Percentiles rank a stretch among this genome's conserved stretches.
These are phyloP conservation scores for Penicillium longicatenatum DNA, from an alignment of 495 filamentous ascomycete species.

Conservation along the genomic window DNA sequence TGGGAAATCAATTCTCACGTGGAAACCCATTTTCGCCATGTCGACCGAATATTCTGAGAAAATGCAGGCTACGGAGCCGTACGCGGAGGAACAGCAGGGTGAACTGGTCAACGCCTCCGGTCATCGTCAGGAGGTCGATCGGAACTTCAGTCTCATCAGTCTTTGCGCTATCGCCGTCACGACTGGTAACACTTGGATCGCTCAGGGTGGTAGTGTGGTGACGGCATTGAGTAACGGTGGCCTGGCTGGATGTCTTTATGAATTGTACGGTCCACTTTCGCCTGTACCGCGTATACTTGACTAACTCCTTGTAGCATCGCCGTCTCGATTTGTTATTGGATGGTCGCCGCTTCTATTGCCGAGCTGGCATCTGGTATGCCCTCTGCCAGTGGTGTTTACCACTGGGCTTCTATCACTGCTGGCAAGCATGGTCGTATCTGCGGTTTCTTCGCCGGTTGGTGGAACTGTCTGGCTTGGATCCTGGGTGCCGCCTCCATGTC, in stretches of 20 bases:
- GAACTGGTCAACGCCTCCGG: constrained; percentile 56
- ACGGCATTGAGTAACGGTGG: constrained; percentile 50
- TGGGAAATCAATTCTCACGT: background rate
- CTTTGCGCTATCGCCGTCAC: constrained; percentile 58
- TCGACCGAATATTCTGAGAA: constrained; percentile 21
- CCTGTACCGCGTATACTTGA: background rate
- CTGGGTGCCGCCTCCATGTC: constrained; percentile 65
- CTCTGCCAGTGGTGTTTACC: constrained; percentile 78
- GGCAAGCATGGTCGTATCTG: constrained; percentile 67
- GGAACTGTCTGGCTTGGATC: constrained; percentile 80
- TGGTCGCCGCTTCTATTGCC: constrained; percentile 61
- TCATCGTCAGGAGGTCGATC: constrained; percentile 60
- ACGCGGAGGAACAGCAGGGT: constrained; percentile 23
- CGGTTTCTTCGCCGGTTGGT: constrained; percentile 79
- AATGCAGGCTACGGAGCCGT: constrained; percentile 19
- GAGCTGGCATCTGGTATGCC: constrained; percentile 81
- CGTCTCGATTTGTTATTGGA: constrained; percentile 52
- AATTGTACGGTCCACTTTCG: constrained; percentile 37
- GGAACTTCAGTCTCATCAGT: constrained; percentile 60
- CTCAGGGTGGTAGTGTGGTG: constrained; percentile 54
- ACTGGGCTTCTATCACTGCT: constrained; percentile 79
- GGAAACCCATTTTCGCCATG: constrained; percentile 10
- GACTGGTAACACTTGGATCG: constrained; percentile 63
- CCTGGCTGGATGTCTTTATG: constrained; percentile 54
- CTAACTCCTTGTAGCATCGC: constrained; percentile 39